Percentiles rank a stretch among this genome's conserved stretches.
These are phyloP conservation scores for Usnea hakonensis DNA, from an alignment of 495 filamentous ascomycete genomes.

Conservation along the genomic window DNA sequence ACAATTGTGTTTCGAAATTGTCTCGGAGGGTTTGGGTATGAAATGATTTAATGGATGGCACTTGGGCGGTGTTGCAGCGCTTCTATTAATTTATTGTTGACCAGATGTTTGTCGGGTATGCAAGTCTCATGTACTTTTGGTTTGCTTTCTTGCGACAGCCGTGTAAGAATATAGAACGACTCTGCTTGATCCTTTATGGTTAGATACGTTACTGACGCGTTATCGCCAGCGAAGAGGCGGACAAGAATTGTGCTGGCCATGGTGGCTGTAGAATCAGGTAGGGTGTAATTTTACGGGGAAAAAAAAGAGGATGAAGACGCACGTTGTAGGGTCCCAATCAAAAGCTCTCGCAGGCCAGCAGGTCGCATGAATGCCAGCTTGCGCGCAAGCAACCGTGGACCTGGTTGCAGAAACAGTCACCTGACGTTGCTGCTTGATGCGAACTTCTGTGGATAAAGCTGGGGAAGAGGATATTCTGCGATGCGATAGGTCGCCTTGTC, in stretches of 20 bases:
- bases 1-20: conserved; percentile 10
- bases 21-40: conserved; percentile 9
- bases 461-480: conserved; percentile 1
- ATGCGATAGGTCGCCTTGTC: conserved; percentile 15
- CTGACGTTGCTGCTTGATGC: conserved; percentile 17
- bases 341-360: conserved; percentile 13
- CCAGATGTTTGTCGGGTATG: conserved; percentile 24
- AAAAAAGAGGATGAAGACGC: neutral
- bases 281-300: too few relatives aligned
- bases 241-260: neutral
- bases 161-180: conserved; percentile 6
- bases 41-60: conserved; percentile 16
- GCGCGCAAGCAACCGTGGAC: conserved; percentile 9
- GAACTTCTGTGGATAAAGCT: conserved; percentile 5
- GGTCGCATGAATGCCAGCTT: conserved; percentile 8
- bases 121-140: conserved; percentile 5
- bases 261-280: neutral
- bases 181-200: conserved; percentile 13
- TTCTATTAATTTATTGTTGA: conserved; percentile 18
- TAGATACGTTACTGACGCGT: conserved; percentile 22
- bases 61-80: conserved; percentile 23
- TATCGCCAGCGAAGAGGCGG: neutral
- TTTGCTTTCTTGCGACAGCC: conserved; percentile 26
- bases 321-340: conserved; percentile 13
- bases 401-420: conserved; percentile 14